Conservation (phyloP, 208 protist genomes). For the Leishmania aethiopica region DNA sequence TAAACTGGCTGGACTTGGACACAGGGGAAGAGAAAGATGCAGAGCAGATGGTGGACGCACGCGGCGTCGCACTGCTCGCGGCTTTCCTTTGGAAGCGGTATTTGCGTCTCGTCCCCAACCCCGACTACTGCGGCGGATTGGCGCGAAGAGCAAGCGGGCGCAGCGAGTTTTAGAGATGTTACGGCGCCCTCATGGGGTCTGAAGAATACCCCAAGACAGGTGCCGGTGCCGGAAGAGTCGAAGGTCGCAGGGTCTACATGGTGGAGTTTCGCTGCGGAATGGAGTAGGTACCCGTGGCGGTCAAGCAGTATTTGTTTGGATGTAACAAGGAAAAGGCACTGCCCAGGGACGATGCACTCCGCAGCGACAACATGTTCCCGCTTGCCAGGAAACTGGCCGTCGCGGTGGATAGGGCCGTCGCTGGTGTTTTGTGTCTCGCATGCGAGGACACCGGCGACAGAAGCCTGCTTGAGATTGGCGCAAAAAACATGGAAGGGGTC, state of each 20-base stretch:
- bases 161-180: conserved; percentile 7
- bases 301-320: background rate
- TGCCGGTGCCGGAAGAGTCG: background rate
- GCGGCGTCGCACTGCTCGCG: background rate
- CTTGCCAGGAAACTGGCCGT: background rate
- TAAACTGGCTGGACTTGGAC: background rate
- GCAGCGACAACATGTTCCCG: background rate
- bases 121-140: background rate
- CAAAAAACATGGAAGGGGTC: background rate
- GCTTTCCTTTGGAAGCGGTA: conserved; percentile 20
- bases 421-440: background rate
- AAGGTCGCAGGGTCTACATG: background rate
- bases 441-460: background rate
- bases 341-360: background rate
- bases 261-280: background rate
- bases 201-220: background rate
- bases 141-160: conserved; percentile 30
- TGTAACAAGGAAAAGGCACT: background rate
- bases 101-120: background rate
- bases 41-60: background rate
- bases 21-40: conserved; percentile 9
- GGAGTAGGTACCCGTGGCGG: background rate
- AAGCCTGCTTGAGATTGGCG: background rate
- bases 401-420: background rate
- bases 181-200: background rate